Conservation (phyloP, 768 basidiomycete species). For the Calocera viscosa region DNA sequence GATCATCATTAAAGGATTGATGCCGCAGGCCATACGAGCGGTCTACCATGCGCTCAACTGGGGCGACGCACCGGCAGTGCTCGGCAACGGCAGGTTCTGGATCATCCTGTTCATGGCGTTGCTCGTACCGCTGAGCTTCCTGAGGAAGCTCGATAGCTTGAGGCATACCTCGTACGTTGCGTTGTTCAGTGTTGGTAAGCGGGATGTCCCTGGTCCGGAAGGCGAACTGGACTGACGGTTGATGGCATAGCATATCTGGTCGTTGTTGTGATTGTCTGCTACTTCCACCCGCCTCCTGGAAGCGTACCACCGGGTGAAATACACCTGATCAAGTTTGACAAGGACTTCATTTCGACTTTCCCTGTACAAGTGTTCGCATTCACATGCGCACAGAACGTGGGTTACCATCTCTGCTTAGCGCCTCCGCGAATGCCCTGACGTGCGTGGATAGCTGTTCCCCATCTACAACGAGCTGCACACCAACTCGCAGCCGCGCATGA, state of each 20-base stretch:
- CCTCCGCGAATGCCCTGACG: conserved; percentile 11
- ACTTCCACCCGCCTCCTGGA: conserved; percentile 59
- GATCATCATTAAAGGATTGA: conserved; percentile 84
- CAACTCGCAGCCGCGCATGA: conserved; percentile 75
- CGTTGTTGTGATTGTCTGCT: conserved; percentile 64
- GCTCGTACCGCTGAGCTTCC: conserved; percentile 69
- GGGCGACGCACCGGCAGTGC: conserved; percentile 49
- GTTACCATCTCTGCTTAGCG: conserved; percentile 20
- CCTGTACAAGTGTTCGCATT: conserved; percentile 90
- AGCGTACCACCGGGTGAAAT: conserved; percentile 55
- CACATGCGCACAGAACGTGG: conserved; percentile 86
- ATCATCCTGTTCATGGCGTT: conserved; percentile 62
- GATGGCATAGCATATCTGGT: conserved; percentile 52
- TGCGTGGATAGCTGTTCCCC: conserved; percentile 59
- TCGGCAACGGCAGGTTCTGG: conserved; percentile 77
- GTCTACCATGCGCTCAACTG: conserved; percentile 65
- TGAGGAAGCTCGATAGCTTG: conserved; percentile 71
- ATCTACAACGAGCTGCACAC: conserved; percentile 80
- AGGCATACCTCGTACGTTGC: conserved; percentile 87
- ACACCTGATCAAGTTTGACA: conserved; percentile 57
- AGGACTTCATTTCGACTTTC: conserved; percentile 69
- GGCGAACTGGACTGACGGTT: not conserved
- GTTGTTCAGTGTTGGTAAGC: conserved; percentile 75
- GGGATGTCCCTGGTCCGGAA: not conserved
- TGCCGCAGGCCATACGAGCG: conserved; percentile 79